phyloP scores from a whole-genome alignment of 345 rosid genomes.

The Eucalyptus regnans region DNA sequence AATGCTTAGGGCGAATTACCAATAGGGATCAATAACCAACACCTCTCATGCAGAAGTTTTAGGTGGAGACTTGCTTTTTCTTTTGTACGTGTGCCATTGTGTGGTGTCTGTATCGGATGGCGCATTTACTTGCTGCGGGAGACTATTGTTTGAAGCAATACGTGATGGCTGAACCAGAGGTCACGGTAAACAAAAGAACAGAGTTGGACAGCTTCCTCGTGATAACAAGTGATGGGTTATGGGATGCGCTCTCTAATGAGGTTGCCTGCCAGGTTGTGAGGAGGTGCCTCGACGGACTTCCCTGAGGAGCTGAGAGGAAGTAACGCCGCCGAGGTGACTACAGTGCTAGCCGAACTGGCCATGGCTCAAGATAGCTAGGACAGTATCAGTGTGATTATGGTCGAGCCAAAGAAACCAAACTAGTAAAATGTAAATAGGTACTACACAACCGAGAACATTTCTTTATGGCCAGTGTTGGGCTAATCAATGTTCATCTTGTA shows the following conservation, averaged over 20 bases:
- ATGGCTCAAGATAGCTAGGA: constrained; percentile 22
- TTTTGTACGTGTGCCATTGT: too few relatives aligned
- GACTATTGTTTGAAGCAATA: constrained; percentile 13
- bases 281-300: not conserved
- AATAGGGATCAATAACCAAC: too few relatives aligned
- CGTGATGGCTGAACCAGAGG: constrained; percentile 12
- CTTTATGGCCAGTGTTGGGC: not conserved
- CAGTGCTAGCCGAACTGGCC: constrained; percentile 13
- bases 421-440: not conserved
- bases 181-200: not conserved
- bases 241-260: constrained; percentile 27
- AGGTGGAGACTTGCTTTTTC: too few relatives aligned
- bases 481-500: not conserved
- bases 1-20: too few relatives aligned
- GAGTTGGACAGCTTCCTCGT: constrained; percentile 10
- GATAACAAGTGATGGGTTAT: constrained; percentile 22
- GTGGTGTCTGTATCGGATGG: too few relatives aligned
- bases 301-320: not conserved
- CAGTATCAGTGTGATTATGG: constrained; percentile 22
- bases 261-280: not conserved
- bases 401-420: constrained; percentile 1
- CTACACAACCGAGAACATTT: not conserved
- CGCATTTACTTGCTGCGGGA: not conserved
- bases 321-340: constrained; percentile 5
- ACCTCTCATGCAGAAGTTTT: too few relatives aligned